phyloP scores from a whole-genome alignment of 1,139 yeast genomes.

The Yarrowia galli region DNA sequence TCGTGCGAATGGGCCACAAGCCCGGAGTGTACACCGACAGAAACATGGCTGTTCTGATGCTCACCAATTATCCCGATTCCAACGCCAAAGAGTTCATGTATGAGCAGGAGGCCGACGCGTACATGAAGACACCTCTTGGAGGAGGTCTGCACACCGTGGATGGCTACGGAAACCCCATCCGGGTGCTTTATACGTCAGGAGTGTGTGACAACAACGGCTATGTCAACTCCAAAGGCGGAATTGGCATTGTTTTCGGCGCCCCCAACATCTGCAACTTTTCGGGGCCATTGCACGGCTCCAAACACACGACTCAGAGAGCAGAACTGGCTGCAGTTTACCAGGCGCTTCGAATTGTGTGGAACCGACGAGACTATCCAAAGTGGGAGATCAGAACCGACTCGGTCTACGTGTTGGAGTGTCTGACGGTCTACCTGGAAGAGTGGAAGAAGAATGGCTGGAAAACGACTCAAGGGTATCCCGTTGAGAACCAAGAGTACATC shows the following conservation, averaged over 20 bases:
- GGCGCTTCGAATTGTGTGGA: slow-evolving; percentile 26
- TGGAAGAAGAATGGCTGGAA: slow-evolving; percentile 25
- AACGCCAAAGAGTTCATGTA: slow-evolving; percentile 32
- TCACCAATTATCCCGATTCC: slow-evolving; percentile 32
- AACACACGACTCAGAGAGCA: slow-evolving; percentile 26
- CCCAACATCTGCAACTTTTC: slow-evolving; percentile 34
- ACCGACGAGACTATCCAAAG: slow-evolving; percentile 17
- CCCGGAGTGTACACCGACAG: slow-evolving; percentile 29
- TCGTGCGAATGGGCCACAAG: slow-evolving; percentile 25
- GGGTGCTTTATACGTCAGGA: slow-evolving; percentile 18
- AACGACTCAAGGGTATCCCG: slow-evolving; percentile 5
- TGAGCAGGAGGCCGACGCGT: slow-evolving; percentile 18
- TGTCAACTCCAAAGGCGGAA: slow-evolving; percentile 20
- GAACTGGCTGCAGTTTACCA: slow-evolving; percentile 23
- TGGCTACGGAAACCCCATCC: neutral
- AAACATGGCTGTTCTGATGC: slow-evolving; percentile 24
- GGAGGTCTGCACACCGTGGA: slow-evolving; percentile 32
- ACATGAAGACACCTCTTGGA: slow-evolving; percentile 23
- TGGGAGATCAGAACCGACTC: slow-evolving; percentile 31
- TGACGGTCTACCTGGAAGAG: slow-evolving; percentile 20
- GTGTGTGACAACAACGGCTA: slow-evolving; percentile 19
- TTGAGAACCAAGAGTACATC: slow-evolving; percentile 36
- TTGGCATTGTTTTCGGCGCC: slow-evolving; percentile 27
- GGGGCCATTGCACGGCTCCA: slow-evolving; percentile 11
- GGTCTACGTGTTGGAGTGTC: slow-evolving; percentile 19